Base-by-base conservation (phyloP, 179 eudicot species). In the Camellia oleifera region DNA sequence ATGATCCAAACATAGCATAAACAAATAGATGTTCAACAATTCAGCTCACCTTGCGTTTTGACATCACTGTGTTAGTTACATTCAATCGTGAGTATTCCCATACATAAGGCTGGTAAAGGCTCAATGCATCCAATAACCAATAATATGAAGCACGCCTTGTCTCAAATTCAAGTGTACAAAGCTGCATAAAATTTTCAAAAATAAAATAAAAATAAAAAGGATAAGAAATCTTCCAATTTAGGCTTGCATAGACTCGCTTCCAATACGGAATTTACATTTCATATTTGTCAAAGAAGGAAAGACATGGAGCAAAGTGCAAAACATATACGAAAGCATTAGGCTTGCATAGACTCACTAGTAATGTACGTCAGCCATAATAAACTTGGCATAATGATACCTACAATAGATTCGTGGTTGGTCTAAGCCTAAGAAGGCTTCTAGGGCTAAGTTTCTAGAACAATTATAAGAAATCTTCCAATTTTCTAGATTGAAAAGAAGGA, bases 31-130 rank as follows among this genome's bases (percentile, higher is more conserved):
- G n/a, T 50, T 11, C 9, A 68, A 71, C 6, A 74, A n/a, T 68
- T 77, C 75, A 83, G 69, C 87, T 83, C 84, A 94, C 99, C 90
- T 96, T 96, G 46, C 98, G 95, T 84, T 96, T 96, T 67, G 99
- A 96, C 99, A 96, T 96, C 81, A 96, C 94, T 5, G 98, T 91
- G 82, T 96, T 90, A 68, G 97, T 90, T 66, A 96, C 79, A 88
- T 96, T 96, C 85, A 96, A 84, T 82, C 99, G 91, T 32, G 98
- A 96, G 80, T 96, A 96, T 84, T 96, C 99, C 98, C 98, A 96
- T n/a, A 94, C 99, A 84, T 89, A 87, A 61, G 99, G 99, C 80
- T 89, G 92, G 84, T 94, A 96, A 54, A 96, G 90, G 83, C 85
- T 88, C 79, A 96, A 87, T 62, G 93, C 93, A 84, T 96, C 92